Conservation (phyloP, 202 grass and related monocot genomes). For the Bolboschoenoplectus hybrid region DNA sequence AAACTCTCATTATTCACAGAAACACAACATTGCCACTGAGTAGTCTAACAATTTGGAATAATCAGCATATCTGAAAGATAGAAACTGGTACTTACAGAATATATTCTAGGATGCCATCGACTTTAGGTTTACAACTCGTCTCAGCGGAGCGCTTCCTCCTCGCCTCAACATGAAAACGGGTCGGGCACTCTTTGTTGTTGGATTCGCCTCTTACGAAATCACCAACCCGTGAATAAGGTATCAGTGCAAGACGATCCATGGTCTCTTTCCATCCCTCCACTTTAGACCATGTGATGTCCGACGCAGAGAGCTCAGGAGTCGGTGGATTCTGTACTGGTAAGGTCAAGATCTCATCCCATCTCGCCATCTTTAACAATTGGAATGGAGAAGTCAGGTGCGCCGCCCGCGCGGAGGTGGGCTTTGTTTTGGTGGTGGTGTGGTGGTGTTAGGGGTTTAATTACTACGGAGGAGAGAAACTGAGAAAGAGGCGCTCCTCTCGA, state of each 20-base stretch:
- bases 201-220: constrained; percentile 95
- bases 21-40: neutral
- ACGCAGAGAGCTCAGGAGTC: constrained; percentile 75
- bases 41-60: neutral
- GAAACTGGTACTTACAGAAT: constrained; percentile 65
- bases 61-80: neutral
- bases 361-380: constrained; percentile 60
- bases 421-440: too few species aligned
- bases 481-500: neutral
- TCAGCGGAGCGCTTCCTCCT: constrained; percentile 65
- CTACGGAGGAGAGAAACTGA: neutral
- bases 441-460: too few species aligned
- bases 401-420: neutral
- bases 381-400: neutral
- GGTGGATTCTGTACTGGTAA: constrained; percentile 91
- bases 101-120: constrained; percentile 98
- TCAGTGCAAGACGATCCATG: constrained; percentile 88
- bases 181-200: constrained; percentile 77
- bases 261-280: constrained; percentile 88
- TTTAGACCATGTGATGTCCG: constrained; percentile 84
- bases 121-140: constrained; percentile 85
- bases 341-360: constrained; percentile 93
- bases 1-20: neutral
- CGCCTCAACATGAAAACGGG: constrained; percentile 85
- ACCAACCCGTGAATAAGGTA: constrained; percentile 82